Percentiles rank a stretch among this genome's conserved stretches.
Conservation (phyloP, 768 basidiomycete species). For the Russula vinacea region DNA sequence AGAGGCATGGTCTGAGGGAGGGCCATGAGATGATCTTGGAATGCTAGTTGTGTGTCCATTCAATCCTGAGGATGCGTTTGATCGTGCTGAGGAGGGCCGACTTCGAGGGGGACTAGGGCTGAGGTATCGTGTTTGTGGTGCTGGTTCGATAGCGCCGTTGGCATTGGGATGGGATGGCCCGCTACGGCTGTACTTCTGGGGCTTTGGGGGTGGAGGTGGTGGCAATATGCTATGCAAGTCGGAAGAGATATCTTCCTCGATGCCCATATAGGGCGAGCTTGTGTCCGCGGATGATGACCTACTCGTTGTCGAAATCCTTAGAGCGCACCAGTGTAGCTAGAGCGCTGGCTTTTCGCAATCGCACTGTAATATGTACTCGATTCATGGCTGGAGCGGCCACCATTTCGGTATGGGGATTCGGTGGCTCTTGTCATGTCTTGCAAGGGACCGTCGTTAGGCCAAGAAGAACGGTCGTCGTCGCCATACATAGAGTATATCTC, state of each 20-base stretch:
- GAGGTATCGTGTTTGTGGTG: constrained; percentile 25
- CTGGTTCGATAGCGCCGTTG: constrained; percentile 4
- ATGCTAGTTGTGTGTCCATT: neutral
- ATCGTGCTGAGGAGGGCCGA: constrained; percentile 25
- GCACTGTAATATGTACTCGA: constrained; percentile 25
- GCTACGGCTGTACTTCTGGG: constrained; percentile 6
- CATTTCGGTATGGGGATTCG: constrained; percentile 18
- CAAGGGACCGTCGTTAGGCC: constrained; percentile 33
- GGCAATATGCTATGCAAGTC: constrained; percentile 2
- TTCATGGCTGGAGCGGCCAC: constrained; percentile 13
- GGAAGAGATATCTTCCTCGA: constrained; percentile 14
- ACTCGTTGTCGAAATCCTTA: constrained; percentile 41
- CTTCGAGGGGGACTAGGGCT: constrained; percentile 28
- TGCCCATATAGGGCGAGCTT: constrained; percentile 23
- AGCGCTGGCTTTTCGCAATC: constrained; percentile 18
- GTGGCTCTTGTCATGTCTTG: constrained; percentile 37
- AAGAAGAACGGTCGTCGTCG: constrained; percentile 43
- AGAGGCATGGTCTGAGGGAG: constrained; percentile 19
- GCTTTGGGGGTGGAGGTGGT: constrained; percentile 2
- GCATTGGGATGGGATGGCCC: constrained; percentile 6
- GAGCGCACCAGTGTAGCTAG: constrained; percentile 35
- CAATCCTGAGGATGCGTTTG: constrained; percentile 10
- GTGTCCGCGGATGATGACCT: constrained; percentile 18
- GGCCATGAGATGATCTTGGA: constrained; percentile 5
- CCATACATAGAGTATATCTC: constrained; percentile 88